Evolutionary conservation across 495 filamentous ascomycete genomes (phyloP).

Genomic region (Neurospora tetrasperma): DNA sequence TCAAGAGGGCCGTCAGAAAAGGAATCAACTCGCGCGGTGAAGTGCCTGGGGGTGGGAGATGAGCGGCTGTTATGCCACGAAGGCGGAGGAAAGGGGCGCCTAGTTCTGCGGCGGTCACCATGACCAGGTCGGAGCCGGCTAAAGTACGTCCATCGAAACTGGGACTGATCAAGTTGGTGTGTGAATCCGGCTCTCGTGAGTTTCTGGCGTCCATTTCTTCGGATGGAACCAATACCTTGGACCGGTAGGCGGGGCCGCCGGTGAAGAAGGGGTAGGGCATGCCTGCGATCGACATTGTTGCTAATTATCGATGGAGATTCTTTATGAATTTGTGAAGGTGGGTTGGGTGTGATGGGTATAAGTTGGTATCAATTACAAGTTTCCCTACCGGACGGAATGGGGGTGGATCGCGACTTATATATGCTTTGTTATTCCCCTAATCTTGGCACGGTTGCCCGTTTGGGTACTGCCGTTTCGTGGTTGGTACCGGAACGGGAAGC

Average conservation of each 20-base stretch:
- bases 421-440: not conserved
- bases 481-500: not conserved
- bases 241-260: not conserved
- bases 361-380: not conserved
- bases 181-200: not conserved
- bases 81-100: conserved; percentile 19
- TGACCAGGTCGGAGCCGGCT: not conserved
- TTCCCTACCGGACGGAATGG: not conserved
- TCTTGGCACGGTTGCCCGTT: not conserved
- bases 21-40: conserved; percentile 20
- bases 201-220: not conserved
- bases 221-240: not conserved
- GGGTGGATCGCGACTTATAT: not conserved
- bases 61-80: conserved; percentile 27
- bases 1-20: conserved; percentile 34
- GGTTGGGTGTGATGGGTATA: not conserved
- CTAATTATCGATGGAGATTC: not conserved
- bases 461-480: not conserved
- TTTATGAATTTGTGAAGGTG: not conserved
- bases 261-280: not conserved
- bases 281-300: not conserved
- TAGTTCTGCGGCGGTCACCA: not conserved
- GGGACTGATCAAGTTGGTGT: not conserved
- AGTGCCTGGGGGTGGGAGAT: conserved; percentile 34
- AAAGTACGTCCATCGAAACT: too few relatives aligned